Evolutionary conservation across 2,329 filamentous ascomycete genomes (phyloP), one percentile per base, ranked within the genome.

Genomic region (Exophiala sideris): DNA sequence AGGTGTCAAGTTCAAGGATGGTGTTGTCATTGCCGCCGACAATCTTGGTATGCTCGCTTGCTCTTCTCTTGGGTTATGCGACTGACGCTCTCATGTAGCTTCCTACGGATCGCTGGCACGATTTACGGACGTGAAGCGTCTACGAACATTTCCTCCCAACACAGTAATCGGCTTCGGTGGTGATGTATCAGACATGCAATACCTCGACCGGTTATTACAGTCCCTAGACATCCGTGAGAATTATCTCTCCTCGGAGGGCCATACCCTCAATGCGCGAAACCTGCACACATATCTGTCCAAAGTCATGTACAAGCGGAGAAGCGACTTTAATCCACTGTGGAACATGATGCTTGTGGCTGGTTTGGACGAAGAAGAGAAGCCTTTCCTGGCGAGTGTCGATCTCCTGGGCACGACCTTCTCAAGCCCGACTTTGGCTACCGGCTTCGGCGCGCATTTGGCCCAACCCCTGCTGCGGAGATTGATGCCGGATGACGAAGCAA

Each of bases 131-230:
- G 90, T 97, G 70, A 95, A 96, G 78, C 91, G 94, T 69, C 86
- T 99, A 64, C 90, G 90, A 66, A 82, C 85, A 65, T 97, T 97
- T 75, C 89, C 91, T 75, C 80, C 85, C 62, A 84, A 86, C 62
- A 86, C 90, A 29, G 83, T 97, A 57, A 81, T 99, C 68, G 94
- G 94, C 67, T 95, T 97, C 76, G 90, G 91, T 71, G 94, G 94
- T 72, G 94, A 99, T 77, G 87, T 99, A 66, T 95, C 89, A 62
- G 94, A 99, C 79, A 97, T 99, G 94, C 94, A 99, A 79, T 95
- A 95, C 79, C 85, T 99, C 64, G 88, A 96, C 82, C 79, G 94
- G 65, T 84, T 96, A 68, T 86, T 99, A 65, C 86, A 82, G 68
- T 87, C 89, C 60, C 87, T 97, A 66, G 85, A 88, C 70, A 90